Evolutionary conservation across 495 filamentous ascomycete species (phyloP).

Genomic region (Neurospora intermedia): DNA sequence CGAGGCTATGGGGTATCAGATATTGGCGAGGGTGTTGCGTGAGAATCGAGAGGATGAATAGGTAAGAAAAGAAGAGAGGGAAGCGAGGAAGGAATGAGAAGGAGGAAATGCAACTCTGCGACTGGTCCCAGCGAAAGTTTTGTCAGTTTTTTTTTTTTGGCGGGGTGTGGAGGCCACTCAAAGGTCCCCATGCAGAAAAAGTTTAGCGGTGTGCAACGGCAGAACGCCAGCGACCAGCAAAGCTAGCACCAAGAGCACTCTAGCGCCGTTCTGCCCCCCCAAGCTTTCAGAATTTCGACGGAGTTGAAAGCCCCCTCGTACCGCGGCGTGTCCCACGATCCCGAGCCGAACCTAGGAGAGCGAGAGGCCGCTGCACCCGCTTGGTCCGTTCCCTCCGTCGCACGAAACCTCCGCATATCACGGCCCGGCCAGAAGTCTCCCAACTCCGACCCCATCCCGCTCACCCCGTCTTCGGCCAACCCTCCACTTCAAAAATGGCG

Average conservation of each 20-base stretch:
- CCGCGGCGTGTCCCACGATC: background rate
- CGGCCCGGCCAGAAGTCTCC: background rate
- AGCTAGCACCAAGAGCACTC: conserved; percentile 5
- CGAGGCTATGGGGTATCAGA: background rate
- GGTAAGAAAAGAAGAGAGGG: conserved; percentile 6
- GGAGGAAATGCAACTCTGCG: background rate
- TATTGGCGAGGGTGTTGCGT: background rate
- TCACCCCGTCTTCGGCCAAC: conserved; percentile 4
- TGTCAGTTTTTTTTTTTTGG: background rate
- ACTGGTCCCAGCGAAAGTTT: conserved; percentile 1
- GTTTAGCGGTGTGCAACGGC: conserved; percentile 18
- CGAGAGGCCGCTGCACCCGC: background rate
- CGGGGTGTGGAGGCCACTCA: background rate
- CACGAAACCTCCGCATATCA: background rate
- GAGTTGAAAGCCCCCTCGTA: background rate
- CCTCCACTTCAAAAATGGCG: conserved; percentile 12
- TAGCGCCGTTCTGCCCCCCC: conserved; percentile 4
- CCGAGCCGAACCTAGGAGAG: background rate
- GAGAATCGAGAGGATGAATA: background rate
- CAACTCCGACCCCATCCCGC: background rate
- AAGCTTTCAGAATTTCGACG: conserved; percentile 20
- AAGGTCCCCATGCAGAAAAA: conserved; percentile 2
- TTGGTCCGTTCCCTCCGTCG: background rate
- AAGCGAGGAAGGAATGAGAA: conserved; percentile 2
- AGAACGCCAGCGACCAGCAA: conserved; percentile 1